phyloP scores from a whole-genome alignment of 495 filamentous ascomycete species.

The Aspergillus heteromorphus region DNA sequence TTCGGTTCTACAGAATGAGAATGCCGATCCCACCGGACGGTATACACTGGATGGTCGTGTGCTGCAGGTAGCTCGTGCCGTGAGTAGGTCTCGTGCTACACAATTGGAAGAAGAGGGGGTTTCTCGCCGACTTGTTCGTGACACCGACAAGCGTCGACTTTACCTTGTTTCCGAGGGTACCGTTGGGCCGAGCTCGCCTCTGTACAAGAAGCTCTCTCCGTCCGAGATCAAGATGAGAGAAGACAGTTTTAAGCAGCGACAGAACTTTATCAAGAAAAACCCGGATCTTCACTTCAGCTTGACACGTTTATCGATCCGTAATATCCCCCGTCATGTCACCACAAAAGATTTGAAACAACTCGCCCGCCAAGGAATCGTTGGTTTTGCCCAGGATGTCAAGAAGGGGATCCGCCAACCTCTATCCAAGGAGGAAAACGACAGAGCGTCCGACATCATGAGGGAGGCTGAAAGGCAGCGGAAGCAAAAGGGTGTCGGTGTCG shows the following conservation, averaged over 20 bases:
- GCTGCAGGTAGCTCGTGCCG: conserved; percentile 76
- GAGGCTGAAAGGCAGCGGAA: conserved; percentile 72
- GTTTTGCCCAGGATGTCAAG: conserved; percentile 89
- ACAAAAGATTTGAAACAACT: conserved; percentile 89
- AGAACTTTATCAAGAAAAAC: conserved; percentile 83
- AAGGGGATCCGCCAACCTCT: conserved; percentile 62
- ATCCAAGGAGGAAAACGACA: conserved; percentile 77
- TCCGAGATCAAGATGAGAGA: conserved; percentile 85
- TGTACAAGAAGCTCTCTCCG: conserved; percentile 70
- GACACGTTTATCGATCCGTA: conserved; percentile 89
- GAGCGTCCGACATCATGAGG: conserved; percentile 73
- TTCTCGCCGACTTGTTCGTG: conserved; percentile 57
- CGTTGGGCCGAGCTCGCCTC: conserved; percentile 61
- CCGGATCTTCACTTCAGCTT: conserved; percentile 84
- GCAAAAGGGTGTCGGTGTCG: conserved; percentile 81
- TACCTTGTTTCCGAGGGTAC: conserved; percentile 87
- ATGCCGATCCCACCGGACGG: conserved; percentile 65
- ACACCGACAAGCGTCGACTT: conserved; percentile 86
- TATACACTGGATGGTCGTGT: conserved; percentile 90
- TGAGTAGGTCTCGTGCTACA: conserved; percentile 69
- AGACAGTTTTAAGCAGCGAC: conserved; percentile 79
- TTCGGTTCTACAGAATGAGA: conserved; percentile 80
- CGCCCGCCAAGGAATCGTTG: conserved; percentile 83
- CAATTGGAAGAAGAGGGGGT: conserved; percentile 66
- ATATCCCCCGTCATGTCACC: conserved; percentile 76